Base-by-base conservation (phyloP, 148 eudicot genomes). In the Dysphania ambrosioides region DNA sequence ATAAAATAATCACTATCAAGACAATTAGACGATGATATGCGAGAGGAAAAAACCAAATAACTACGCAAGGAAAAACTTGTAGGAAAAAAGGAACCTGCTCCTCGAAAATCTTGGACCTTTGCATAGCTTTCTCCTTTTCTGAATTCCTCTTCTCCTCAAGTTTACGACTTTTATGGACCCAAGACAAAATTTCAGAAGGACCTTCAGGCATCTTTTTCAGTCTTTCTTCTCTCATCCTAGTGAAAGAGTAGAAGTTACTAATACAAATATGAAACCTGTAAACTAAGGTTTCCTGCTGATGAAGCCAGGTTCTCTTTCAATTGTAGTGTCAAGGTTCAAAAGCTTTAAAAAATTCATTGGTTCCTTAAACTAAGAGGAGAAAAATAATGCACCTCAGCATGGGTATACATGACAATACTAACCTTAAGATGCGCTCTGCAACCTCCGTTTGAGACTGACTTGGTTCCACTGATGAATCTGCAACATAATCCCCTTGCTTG, bases 151-250 rank as follows among this genome's bases (percentile, higher is more conserved):
- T 94, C 77, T 87, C 98, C 81, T 88, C 93, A 63, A 95, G 63
- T 79, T 88, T 92, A 31, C 97, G 93, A 76, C 93, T 90, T 82
- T 65, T 95, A 79, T 59, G 82, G 62, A 95, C 97, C 98, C 98
- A 95, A n/a, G 93, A 53, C 58, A 88, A 78, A 71, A 95, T 80
- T 79, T 92, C 97, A 59, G 88, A 84, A 76, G 75, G 76, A 42
- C 91, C 90, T 73, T 91, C 98, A 62, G 93, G 74, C n/a, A 82
- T 83, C 41, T 80, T 87, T 75, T 82, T 79, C 80, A 84, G 61
- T 71, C 98, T 87, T 86, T 95, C 92, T 78, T 92, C 92, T 82
- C 85, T 88, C 92, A 90, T 84, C 85, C 96, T 91, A 80, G 57
- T 38, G 60, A 8, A 67, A 67, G 16, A 55, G 24, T 27, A 13